These are phyloP conservation scores for Nemania diffusa DNA, from an alignment of 2,329 filamentous ascomycete species.

Conservation along the genomic window DNA sequence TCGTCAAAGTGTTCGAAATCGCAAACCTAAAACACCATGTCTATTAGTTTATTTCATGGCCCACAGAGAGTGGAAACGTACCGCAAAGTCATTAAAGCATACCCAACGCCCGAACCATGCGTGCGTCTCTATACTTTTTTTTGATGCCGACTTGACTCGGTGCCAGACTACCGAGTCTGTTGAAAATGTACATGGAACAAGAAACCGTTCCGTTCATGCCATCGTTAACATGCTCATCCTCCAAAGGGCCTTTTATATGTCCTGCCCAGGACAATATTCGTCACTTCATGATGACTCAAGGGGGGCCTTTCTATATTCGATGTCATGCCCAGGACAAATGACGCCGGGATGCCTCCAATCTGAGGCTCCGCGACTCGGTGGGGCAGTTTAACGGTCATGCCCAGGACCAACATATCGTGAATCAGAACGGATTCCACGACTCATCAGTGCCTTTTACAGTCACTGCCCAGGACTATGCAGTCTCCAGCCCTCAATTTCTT, in stretches of 20 bases:
- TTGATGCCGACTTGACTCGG: constrained; percentile 35
- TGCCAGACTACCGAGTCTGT: constrained; percentile 30
- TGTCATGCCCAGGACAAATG: constrained; percentile 37
- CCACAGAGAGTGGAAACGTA: constrained; percentile 15
- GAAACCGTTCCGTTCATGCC: constrained; percentile 29
- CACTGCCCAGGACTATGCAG: constrained; percentile 53
- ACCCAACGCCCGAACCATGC: constrained; percentile 36
- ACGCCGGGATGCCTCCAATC: constrained; percentile 34
- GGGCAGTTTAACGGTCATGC: constrained; percentile 38
- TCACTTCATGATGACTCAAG: constrained; percentile 26
- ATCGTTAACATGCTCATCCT: constrained; percentile 28
- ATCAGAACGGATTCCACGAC: constrained; percentile 24
- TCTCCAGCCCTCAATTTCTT: neutral
- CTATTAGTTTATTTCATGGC: neutral
- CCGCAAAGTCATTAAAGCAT: constrained; percentile 40
- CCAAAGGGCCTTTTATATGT: constrained; percentile 42
- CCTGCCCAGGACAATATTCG: constrained; percentile 44
- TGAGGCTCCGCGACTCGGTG: constrained; percentile 39
- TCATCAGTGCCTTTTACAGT: constrained; percentile 52
- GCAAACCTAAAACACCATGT: constrained; percentile 35
- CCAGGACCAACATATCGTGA: constrained; percentile 35
- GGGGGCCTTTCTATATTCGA: constrained; percentile 26
- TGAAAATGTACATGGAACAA: constrained; percentile 35
- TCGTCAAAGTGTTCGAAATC: constrained; percentile 42
- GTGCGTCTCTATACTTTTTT: constrained; percentile 40